These are phyloP conservation scores for Fusarium oligoseptatum DNA, from an alignment of 2,329 filamentous ascomycete genomes.

Conservation along the genomic window DNA sequence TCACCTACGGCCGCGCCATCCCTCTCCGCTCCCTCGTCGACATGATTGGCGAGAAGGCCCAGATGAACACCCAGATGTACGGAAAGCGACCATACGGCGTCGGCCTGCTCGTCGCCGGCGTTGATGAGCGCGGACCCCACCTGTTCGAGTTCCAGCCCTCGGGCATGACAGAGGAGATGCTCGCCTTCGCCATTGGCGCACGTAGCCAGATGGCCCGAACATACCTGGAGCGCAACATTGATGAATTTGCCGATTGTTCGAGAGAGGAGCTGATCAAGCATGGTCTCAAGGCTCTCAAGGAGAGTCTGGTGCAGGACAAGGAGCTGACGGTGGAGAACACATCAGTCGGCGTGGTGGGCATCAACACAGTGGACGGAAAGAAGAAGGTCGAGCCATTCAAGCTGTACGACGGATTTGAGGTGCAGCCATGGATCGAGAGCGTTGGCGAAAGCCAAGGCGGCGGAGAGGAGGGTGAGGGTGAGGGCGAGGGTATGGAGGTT, in stretches of 20 bases:
- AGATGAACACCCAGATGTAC: conserved; percentile 98
- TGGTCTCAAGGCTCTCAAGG: conserved; percentile 91
- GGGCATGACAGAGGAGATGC: conserved; percentile 97
- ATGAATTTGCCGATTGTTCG: conserved; percentile 80
- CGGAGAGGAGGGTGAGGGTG: conserved; percentile 56
- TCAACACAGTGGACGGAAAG: conserved; percentile 61
- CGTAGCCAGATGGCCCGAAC: conserved; percentile 97
- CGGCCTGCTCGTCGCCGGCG: conserved; percentile 89
- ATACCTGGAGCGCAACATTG: conserved; percentile 93
- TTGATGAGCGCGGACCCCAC: conserved; percentile 94
- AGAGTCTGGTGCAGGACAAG: conserved; percentile 96
- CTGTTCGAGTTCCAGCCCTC: conserved; percentile 98
- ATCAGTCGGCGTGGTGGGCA: conserved; percentile 86
- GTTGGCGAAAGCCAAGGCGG: conserved; percentile 66
- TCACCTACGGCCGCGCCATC: conserved; percentile 95
- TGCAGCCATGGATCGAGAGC: conserved; percentile 87
- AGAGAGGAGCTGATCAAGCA: conserved; percentile 92
- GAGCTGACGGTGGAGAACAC: conserved; percentile 98
- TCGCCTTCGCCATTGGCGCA: conserved; percentile 95
- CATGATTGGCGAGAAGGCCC: conserved; percentile 95
- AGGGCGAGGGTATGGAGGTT: conserved; percentile 53
- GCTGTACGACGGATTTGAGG: conserved; percentile 89
- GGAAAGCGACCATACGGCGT: conserved; percentile 97
- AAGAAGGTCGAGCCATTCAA: conserved; percentile 83
- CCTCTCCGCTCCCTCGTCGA: conserved; percentile 89